Conservation (phyloP, 179 eudicot species). For the Spergularia azorica region DNA sequence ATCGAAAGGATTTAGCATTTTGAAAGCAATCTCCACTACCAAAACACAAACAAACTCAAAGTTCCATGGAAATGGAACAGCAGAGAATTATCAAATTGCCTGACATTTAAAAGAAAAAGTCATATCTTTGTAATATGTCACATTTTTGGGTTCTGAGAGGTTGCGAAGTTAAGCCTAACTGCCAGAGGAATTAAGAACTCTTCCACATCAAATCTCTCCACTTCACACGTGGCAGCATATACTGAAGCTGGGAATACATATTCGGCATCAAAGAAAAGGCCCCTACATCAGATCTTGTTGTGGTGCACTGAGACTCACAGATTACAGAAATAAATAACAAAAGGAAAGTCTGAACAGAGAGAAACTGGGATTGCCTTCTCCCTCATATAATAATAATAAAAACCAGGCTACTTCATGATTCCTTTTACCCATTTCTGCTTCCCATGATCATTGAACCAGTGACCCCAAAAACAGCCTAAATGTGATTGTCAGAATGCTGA, state of each 20-base stretch:
- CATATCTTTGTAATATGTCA: not conserved
- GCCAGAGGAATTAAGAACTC: not conserved
- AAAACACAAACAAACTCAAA: not conserved
- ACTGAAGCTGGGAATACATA: not conserved
- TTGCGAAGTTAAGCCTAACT: not conserved
- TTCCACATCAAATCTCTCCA: not conserved
- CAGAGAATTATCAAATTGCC: not conserved
- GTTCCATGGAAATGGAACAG: not conserved
- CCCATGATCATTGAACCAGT: not conserved
- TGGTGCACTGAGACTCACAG: not conserved
- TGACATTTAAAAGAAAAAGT: not conserved
- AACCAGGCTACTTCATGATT: not conserved
- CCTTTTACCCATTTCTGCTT: not conserved
- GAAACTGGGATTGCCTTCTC: not conserved
- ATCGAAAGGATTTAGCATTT: not conserved
- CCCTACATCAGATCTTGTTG: not conserved
- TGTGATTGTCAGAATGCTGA: not conserved
- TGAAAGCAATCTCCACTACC: not conserved
- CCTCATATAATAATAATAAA: constrained; percentile 4
- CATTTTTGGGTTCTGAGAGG: not conserved
- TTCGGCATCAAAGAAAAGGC: not conserved
- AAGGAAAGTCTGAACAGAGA: not conserved
- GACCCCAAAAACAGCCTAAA: not conserved
- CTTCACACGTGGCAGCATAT: not conserved
- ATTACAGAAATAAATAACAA: not conserved